Percentiles rank a stretch among this genome's conserved stretches.
Evolutionary conservation across 2,329 filamentous ascomycete genomes (phyloP).

Genomic region (Harringtonia aguacate): DNA sequence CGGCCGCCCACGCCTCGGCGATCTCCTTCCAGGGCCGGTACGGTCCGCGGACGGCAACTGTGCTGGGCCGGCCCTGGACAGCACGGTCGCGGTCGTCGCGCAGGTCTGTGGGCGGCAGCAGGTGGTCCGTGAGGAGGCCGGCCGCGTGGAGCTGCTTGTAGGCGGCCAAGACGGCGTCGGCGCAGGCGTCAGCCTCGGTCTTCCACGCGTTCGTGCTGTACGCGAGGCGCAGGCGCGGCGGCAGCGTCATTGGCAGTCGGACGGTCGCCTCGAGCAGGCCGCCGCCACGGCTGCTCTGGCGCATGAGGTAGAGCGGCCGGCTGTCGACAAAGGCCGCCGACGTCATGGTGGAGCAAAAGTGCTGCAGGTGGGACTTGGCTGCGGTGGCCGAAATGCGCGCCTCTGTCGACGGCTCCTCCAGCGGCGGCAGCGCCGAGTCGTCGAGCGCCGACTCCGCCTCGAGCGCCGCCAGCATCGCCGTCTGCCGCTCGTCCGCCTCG

Average conservation of each 20-base stretch:
- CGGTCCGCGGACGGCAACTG: conserved; percentile 24
- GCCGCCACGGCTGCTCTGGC: conserved; percentile 15
- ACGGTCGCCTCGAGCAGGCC: conserved; percentile 46
- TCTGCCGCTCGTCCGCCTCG: conserved; percentile 48
- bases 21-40: conserved; percentile 37
- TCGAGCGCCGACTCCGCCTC: conserved; percentile 32
- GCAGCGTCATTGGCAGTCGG: conserved; percentile 58
- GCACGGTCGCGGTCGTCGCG: conserved; percentile 14
- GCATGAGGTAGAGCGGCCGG: conserved; percentile 56
- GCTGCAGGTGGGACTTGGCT: conserved; percentile 64
- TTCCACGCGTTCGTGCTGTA: conserved; percentile 48
- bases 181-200: conserved; percentile 61
- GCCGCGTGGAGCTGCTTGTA: conserved; percentile 59
- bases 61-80: conserved; percentile 24
- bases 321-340: conserved; percentile 49
- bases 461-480: conserved; percentile 30
- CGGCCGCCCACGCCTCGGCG: conserved; percentile 28
- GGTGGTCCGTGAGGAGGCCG: conserved; percentile 65
- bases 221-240: conserved; percentile 46
- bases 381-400: conserved; percentile 64
- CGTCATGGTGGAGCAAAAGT: conserved; percentile 63
- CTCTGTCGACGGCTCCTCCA: conserved; percentile 26
- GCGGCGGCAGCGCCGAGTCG: conserved; percentile 17
- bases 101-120: conserved; percentile 53
- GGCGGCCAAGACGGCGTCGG: conserved; percentile 76